Base-by-base conservation (phyloP, 805 yeast genomes). In the Geotrichum ghanense region DNA sequence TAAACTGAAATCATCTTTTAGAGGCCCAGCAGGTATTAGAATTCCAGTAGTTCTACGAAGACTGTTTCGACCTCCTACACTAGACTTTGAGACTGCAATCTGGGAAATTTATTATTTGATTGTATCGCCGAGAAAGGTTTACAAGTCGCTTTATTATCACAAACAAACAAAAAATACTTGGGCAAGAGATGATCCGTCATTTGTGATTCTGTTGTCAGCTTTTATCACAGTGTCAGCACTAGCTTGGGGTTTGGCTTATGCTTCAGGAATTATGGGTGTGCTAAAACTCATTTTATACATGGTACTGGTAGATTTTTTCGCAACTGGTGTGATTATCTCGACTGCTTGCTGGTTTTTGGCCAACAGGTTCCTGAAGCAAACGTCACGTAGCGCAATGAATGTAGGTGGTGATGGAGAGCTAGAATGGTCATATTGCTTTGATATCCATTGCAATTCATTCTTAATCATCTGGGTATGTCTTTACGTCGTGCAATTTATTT, bases 401-500 rank as follows among this genome's bases (percentile, higher is more conserved):
- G 45, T 67, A 35, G 62, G 63, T 23, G 62, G 59, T n/a, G 70
- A 67, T 25, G 69, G 65, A 22, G 66, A 70, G 37, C 66, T 86
- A 46, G 96, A 89, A 60, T 89, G 96, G 96, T 88, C 90, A 1
- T 88, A 86, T 61, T 87, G 96, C 66, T 89, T 89, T 60, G 97
- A 88, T 58, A 81, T 88, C 22, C 97, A 89, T 65, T 86, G 95
- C 68, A 89, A 89, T 63, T 76, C 95, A n/a, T 87, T 83, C 60
- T 66, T 87, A 51, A 69, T 81, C 14, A 79, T 87, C 41, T 86
- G 95, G 95, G 72, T 85, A 45, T 64, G 75, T 44, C 68, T 87
- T 31, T 84, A 87, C 61, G 71, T 86, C 51, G 50, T 84, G 24
- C 95, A 87, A 63, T 83, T 85, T 57, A 58, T 86, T 42, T 62